phyloP scores from a whole-genome alignment of 2,329 filamentous ascomycete species.

The Xylariaceae sp. region DNA sequence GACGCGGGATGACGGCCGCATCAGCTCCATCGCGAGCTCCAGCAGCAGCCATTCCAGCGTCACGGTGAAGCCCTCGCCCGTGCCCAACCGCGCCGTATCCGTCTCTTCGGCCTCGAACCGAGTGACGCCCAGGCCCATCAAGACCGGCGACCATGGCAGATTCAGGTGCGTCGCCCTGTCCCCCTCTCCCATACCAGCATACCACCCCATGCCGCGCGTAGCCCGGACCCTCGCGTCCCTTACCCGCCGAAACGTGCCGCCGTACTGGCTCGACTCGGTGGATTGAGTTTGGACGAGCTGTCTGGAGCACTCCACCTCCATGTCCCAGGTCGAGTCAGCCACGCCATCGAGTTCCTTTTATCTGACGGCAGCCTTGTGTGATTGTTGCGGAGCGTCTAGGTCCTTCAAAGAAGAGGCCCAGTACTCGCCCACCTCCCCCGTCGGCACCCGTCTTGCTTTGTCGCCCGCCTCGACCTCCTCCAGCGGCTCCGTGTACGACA shows the following conservation, averaged over 20 bases:
- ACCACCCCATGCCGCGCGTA: constrained; percentile 1
- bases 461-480: constrained; percentile 34
- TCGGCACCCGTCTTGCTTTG: constrained; percentile 35
- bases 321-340: background rate
- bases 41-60: constrained; percentile 60
- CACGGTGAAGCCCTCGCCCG: constrained; percentile 47
- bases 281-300: constrained; percentile 1
- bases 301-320: background rate
- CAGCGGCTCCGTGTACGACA: constrained; percentile 45
- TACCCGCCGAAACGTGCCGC: background rate
- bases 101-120: constrained; percentile 19
- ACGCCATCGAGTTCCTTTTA: constrained; percentile 5
- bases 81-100: constrained; percentile 26
- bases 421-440: constrained; percentile 42
- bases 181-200: constrained; percentile 6
- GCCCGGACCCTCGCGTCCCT: background rate
- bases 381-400: constrained; percentile 17
- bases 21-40: constrained; percentile 59
- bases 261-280: background rate
- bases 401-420: constrained; percentile 35
- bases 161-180: constrained; percentile 31
- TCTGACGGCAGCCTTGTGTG: constrained; percentile 24
- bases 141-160: constrained; percentile 45
- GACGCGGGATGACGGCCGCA: constrained; percentile 62
- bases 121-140: constrained; percentile 42